Evolutionary conservation across 768 basidiomycete species (phyloP).

Genomic region (Russula lepida): DNA sequence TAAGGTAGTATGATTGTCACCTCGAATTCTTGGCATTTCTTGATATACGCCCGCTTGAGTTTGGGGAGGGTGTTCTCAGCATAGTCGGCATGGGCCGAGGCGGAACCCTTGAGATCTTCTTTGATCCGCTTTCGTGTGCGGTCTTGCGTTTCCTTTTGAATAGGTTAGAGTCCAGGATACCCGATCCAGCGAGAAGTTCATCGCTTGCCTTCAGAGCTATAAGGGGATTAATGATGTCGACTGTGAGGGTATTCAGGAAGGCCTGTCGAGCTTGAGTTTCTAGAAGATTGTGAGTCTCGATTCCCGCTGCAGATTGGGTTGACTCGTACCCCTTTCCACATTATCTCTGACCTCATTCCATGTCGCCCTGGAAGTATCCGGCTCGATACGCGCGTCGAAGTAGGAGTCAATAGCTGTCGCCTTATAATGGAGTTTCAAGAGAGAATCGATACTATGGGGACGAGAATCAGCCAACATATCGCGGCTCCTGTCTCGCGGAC

Average conservation of each 20-base stretch:
- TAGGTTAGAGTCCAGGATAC: neutral
- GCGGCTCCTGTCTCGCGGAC: conserved; percentile 5
- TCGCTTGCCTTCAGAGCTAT: conserved; percentile 51
- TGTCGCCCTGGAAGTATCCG: conserved; percentile 55
- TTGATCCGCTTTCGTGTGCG: conserved; percentile 87
- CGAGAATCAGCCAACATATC: neutral
- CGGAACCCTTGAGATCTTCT: conserved; percentile 80
- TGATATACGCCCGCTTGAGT: conserved; percentile 68
- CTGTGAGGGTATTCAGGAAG: conserved; percentile 58
- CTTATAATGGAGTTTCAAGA: conserved; percentile 65
- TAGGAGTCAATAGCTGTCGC: conserved; percentile 59
- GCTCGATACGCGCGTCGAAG: conserved; percentile 64
- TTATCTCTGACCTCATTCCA: conserved; percentile 86
- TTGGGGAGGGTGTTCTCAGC: conserved; percentile 73
- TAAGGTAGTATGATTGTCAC: conserved; percentile 31
- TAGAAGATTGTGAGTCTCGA: conserved; percentile 26
- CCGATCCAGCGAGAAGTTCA: neutral
- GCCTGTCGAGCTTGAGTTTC: conserved; percentile 80
- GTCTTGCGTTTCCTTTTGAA: conserved; percentile 72
- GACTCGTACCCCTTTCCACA: conserved; percentile 58
- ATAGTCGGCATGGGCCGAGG: conserved; percentile 70
- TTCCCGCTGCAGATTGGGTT: neutral
- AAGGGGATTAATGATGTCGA: conserved; percentile 68
- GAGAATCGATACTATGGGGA: conserved; percentile 53
- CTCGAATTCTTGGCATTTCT: conserved; percentile 85